Percentiles rank a stretch among this genome's conserved stretches.
Evolutionary conservation across 768 basidiomycete genomes (phyloP).

Genomic region (Lactarius sp.): DNA sequence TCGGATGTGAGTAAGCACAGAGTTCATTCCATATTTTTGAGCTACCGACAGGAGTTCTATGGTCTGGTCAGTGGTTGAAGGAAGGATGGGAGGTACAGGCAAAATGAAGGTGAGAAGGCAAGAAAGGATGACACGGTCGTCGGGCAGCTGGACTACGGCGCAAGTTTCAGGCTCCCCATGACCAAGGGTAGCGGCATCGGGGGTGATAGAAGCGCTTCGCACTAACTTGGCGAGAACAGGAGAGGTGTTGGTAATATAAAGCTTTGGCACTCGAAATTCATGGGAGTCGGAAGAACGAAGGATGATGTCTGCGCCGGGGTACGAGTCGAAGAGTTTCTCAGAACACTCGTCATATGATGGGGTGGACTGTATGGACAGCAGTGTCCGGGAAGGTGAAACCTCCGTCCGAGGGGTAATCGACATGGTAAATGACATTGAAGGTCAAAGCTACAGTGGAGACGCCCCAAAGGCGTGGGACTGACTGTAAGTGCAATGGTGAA

Average conservation of each 20-base stretch:
- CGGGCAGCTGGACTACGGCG: neutral
- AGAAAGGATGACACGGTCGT: neutral
- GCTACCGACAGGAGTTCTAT: slow-evolving; percentile 13
- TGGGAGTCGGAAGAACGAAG: neutral
- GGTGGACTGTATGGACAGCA: neutral
- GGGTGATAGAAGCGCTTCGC: neutral
- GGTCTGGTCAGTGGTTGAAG: neutral
- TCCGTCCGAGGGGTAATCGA: neutral
- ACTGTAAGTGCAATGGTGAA: neutral
- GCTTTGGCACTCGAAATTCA: neutral
- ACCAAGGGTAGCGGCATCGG: neutral
- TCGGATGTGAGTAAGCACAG: slow-evolving; percentile 3
- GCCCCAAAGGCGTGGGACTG: neutral
- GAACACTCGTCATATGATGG: neutral
- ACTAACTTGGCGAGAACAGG: neutral
- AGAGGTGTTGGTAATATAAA: neutral
- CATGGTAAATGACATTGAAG: neutral
- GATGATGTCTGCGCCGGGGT: neutral
- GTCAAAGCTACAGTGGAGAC: neutral
- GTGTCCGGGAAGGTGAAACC: neutral
- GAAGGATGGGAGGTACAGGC: neutral
- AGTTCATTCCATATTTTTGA: slow-evolving; percentile 10
- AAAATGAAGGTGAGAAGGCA: slow-evolving; percentile 7
- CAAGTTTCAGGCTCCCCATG: neutral
- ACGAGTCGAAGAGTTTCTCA: neutral